phyloP scores from a whole-genome alignment of 208 protist species.

The Wallacemonas collosoma region DNA sequence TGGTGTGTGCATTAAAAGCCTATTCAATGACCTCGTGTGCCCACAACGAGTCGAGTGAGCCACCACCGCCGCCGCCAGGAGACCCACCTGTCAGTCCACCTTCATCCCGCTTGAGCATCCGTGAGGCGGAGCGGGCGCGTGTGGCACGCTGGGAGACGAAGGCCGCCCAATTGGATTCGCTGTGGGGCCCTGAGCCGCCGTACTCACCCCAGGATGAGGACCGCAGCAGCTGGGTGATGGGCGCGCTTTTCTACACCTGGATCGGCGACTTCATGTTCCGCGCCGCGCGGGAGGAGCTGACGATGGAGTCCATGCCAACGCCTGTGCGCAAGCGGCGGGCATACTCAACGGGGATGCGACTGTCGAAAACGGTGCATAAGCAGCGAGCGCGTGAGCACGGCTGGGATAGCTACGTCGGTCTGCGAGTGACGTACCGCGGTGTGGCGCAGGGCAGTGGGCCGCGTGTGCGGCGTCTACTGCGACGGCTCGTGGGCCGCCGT shows the following conservation, averaged over 20 bases:
- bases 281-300: slow-evolving; percentile 34
- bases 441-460: neutral
- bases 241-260: slow-evolving; percentile 39
- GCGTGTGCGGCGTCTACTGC: neutral
- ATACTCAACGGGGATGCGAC: slow-evolving; percentile 20
- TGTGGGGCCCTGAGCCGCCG: slow-evolving; percentile 27
- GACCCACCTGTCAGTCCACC: too few relatives aligned
- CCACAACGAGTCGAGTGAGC: too few relatives aligned
- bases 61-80: too few relatives aligned
- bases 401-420: slow-evolving; percentile 40
- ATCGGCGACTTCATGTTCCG: slow-evolving; percentile 29
- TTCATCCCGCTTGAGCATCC: too few relatives aligned
- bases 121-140: too few relatives aligned
- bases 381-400: slow-evolving; percentile 24
- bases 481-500: neutral
- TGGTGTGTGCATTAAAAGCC: too few relatives aligned
- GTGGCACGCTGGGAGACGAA: neutral
- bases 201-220: slow-evolving; percentile 36
- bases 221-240: slow-evolving; percentile 9
- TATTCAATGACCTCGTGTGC: too few relatives aligned
- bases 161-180: slow-evolving; percentile 17
- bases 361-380: slow-evolving; percentile 21
- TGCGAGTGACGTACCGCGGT: slow-evolving; percentile 13
- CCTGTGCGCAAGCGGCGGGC: slow-evolving; percentile 19
- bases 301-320: slow-evolving; percentile 26